These are phyloP conservation scores for Globisporangium irregulare DNA, from an alignment of 352 stramenopile species.

Conservation along the genomic window DNA sequence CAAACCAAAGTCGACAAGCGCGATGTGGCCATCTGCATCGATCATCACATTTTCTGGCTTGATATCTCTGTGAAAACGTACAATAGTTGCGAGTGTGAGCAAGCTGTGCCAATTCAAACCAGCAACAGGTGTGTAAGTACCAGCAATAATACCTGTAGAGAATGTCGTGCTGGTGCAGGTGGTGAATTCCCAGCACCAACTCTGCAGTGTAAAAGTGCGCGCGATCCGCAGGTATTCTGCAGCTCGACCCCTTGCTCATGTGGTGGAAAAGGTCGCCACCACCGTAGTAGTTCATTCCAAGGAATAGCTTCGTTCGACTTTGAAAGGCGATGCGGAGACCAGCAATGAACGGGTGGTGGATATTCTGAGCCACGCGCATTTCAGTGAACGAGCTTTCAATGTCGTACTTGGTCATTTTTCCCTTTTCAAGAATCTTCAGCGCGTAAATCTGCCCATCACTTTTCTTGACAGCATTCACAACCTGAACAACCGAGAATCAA, in stretches of 20 bases:
- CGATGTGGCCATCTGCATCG: conserved; percentile 93
- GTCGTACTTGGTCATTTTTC: conserved; percentile 89
- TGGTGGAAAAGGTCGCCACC: conserved; percentile 87
- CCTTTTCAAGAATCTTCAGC: conserved; percentile 90
- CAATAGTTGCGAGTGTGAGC: background rate
- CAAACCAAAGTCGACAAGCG: conserved; percentile 94
- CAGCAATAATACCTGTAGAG: conserved; percentile 74
- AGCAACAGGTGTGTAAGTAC: too few relatives aligned
- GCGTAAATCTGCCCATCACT: conserved; percentile 89
- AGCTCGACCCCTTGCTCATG: conserved; percentile 88
- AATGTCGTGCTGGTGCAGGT: conserved; percentile 94
- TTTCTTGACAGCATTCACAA: conserved; percentile 90
- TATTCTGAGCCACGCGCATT: conserved; percentile 87
- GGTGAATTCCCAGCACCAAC: conserved; percentile 90
- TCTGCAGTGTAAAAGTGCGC: conserved; percentile 93
- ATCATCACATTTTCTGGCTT: conserved; percentile 97
- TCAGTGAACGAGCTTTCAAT: conserved; percentile 88
- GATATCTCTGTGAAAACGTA: conserved; percentile 74
- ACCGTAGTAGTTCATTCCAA: conserved; percentile 88
- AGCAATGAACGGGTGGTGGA: conserved; percentile 87
- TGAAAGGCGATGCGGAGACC: conserved; percentile 86
- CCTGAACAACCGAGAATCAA: conserved; percentile 16
- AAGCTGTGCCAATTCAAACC: background rate
- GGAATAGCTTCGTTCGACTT: conserved; percentile 80
- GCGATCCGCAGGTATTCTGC: conserved; percentile 73